Conservation (phyloP, 768 basidiomycete genomes). For the Pleurotus platypus region DNA sequence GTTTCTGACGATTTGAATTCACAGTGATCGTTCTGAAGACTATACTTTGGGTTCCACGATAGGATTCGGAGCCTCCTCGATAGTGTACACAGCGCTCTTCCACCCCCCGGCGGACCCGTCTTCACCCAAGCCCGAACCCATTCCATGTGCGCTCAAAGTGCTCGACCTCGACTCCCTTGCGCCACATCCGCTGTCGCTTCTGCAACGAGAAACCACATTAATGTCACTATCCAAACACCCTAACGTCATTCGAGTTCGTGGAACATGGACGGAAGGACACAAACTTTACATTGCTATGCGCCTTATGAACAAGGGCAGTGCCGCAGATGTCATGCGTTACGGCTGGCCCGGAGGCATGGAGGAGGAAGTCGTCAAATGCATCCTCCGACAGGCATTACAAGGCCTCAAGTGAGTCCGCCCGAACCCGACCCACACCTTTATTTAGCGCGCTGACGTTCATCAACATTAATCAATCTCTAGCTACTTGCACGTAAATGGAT, state of each 20-base stretch:
- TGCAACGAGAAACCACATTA: slow-evolving; percentile 83
- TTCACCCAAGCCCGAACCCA: slow-evolving; percentile 23
- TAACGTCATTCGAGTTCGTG: slow-evolving; percentile 89
- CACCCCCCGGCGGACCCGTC: slow-evolving; percentile 24
- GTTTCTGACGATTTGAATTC: slow-evolving; percentile 9
- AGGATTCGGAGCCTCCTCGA: slow-evolving; percentile 90
- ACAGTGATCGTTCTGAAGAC: slow-evolving; percentile 65
- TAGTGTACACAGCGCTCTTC: slow-evolving; percentile 79
- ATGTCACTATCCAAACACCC: slow-evolving; percentile 93
- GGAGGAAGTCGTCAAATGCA: slow-evolving; percentile 84
- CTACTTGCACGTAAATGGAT: slow-evolving; percentile 85
- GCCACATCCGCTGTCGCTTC: slow-evolving; percentile 62
- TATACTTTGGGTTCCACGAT: slow-evolving; percentile 77
- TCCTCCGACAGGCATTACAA: slow-evolving; percentile 79
- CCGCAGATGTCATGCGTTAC: slow-evolving; percentile 80
- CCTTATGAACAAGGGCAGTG: slow-evolving; percentile 86
- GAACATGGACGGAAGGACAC: slow-evolving; percentile 83
- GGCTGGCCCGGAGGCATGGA: slow-evolving; percentile 88
- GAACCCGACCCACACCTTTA: background rate
- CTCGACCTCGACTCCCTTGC: slow-evolving; percentile 82
- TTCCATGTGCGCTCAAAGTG: slow-evolving; percentile 83
- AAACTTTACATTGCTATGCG: slow-evolving; percentile 84
- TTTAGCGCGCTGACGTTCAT: slow-evolving; percentile 4
- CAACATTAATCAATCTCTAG: slow-evolving; percentile 26
- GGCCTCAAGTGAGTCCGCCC: slow-evolving; percentile 69